Evolutionary conservation across 441 rosid species (phyloP).

Genomic region (Croton laevigatus): DNA sequence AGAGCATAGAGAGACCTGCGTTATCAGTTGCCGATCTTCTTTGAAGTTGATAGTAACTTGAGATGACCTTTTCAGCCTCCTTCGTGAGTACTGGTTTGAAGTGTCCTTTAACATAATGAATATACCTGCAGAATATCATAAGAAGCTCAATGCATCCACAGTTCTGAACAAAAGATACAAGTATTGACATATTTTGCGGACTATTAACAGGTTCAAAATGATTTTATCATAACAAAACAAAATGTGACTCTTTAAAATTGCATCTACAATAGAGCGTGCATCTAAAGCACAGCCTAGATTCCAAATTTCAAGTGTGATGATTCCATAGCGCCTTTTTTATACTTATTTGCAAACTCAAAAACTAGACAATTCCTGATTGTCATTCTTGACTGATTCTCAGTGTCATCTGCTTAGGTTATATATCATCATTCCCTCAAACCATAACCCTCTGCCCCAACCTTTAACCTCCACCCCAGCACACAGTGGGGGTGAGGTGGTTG

Average conservation of each 20-base stretch:
- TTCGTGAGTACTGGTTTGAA: conserved; percentile 78
- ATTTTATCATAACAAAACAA: neutral
- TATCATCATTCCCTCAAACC: no score
- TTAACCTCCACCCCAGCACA: no score
- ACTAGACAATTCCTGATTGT: neutral
- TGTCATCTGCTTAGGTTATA: no score
- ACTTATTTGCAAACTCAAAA: neutral
- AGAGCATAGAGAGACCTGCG: conserved; percentile 53
- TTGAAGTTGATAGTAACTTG: conserved; percentile 94
- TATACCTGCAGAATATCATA: conserved; percentile 53
- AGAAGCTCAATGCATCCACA: conserved; percentile 6
- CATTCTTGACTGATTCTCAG: no score
- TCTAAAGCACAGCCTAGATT: neutral
- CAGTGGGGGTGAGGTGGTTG: no score
- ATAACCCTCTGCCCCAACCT: no score
- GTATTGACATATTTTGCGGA: neutral
- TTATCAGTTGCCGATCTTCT: conserved; percentile 84
- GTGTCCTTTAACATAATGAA: conserved; percentile 70
- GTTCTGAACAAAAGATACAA: neutral
- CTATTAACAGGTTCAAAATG: neutral
- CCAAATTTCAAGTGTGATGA: neutral
- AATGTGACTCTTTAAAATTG: neutral
- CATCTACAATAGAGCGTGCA: neutral
- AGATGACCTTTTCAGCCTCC: conserved; percentile 87
- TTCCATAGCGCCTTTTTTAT: neutral